phyloP scores from a whole-genome alignment of 1,284 basidiomycete species.

The Apiotrichum porosum region DNA sequence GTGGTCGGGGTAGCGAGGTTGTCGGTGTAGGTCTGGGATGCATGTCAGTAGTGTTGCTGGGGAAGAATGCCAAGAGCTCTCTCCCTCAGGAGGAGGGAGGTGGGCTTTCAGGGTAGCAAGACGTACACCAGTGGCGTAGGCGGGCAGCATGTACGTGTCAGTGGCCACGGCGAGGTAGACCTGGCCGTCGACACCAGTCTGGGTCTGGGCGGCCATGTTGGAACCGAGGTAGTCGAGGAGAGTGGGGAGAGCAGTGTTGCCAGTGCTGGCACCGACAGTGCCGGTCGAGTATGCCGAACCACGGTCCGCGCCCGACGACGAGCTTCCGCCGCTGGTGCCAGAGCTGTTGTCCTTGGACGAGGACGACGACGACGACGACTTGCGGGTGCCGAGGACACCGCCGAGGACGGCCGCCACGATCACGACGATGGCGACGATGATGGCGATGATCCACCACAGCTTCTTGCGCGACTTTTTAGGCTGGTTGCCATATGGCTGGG shows the following conservation, averaged over 20 bases:
- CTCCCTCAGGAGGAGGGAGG: no score
- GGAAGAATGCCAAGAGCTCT: no score
- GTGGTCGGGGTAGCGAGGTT: conserved; percentile 72
- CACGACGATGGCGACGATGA: conserved; percentile 56
- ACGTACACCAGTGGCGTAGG: conserved; percentile 82
- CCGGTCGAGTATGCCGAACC: no score
- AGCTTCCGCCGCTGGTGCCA: conserved; percentile 25
- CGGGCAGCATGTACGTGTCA: conserved; percentile 68
- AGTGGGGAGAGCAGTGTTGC: conserved; percentile 26
- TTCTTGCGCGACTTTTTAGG: conserved; percentile 45
- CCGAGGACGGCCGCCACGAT: conserved; percentile 73
- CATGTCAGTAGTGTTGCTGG: neutral
- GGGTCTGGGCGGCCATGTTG: conserved; percentile 32
- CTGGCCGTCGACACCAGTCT: conserved; percentile 40
- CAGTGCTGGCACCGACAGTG: neutral
- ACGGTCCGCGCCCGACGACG: neutral
- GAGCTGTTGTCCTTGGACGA: conserved; percentile 49
- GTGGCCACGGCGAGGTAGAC: conserved; percentile 55
- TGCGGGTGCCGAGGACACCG: conserved; percentile 63
- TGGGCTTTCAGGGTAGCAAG: no score
- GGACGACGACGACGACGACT: conserved; percentile 52
- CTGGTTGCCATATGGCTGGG: conserved; percentile 16
- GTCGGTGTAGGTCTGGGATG: conserved; percentile 66
- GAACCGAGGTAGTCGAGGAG: conserved; percentile 20
- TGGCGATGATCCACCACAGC: conserved; percentile 40